Percentiles rank a stretch among this genome's conserved stretches.
Evolutionary conservation across 805 yeast species (phyloP).

Genomic region (Starmerella ratchasimensis): DNA sequence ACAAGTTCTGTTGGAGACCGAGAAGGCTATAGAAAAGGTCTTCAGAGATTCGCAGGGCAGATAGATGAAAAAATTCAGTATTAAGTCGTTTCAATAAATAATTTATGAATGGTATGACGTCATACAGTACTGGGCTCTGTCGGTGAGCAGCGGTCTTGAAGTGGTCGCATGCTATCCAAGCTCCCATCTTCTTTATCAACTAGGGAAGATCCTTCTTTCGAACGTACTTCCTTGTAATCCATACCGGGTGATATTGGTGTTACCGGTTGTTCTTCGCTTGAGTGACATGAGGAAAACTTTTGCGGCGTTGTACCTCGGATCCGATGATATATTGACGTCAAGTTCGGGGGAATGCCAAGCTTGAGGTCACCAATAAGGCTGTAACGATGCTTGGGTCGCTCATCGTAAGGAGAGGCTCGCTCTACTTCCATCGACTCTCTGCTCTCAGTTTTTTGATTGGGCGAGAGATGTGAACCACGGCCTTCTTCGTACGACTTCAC

Average conservation of each 20-base stretch:
- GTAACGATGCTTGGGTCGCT: conserved; percentile 16
- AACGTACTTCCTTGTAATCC: no score
- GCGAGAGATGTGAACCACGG: no score
- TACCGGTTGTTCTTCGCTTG: no score
- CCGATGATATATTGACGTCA: conserved; percentile 11
- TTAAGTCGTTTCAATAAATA: conserved; percentile 1
- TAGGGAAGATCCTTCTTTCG: no score
- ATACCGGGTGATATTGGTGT: no score
- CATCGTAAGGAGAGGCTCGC: not conserved
- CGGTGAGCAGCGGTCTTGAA: not conserved
- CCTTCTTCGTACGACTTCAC: no score
- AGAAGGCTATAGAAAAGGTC: conserved; percentile 14
- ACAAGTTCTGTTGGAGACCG: conserved; percentile 20
- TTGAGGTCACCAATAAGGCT: conserved; percentile 9
- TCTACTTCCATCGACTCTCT: not conserved
- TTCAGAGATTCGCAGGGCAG: not conserved
- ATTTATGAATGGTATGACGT: not conserved
- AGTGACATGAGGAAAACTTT: no score
- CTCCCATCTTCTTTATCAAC: no score
- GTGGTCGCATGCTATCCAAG: no score
- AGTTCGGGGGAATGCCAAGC: conserved; percentile 16
- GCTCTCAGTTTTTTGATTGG: not conserved
- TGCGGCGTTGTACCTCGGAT: conserved; percentile 1
- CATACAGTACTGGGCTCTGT: not conserved
- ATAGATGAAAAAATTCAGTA: not conserved